Evolutionary conservation across 352 stramenopile species (phyloP).

Genomic region (Pythium rishiriense): DNA sequence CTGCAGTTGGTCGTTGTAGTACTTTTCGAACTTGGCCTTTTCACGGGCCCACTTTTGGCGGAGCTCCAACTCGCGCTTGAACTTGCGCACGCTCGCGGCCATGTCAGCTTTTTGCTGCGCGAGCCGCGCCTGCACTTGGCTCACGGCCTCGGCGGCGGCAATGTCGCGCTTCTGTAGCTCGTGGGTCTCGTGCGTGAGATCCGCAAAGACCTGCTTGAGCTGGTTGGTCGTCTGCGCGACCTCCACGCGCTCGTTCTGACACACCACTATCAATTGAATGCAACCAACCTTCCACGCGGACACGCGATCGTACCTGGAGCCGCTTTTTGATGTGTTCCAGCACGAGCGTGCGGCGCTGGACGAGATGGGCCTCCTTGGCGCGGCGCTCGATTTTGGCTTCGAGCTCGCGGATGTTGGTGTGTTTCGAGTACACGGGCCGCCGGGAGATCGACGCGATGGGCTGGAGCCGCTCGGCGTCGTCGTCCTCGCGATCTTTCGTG

Average conservation of each 20-base stretch:
- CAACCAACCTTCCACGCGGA: not conserved
- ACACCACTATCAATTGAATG: not conserved
- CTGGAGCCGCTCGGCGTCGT: conserved; percentile 54
- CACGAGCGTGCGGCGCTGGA: conserved; percentile 63
- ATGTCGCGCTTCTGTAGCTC: conserved; percentile 84
- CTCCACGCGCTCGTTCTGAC: conserved; percentile 51
- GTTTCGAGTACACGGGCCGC: conserved; percentile 80
- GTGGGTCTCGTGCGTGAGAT: conserved; percentile 65
- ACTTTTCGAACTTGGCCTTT: conserved; percentile 84
- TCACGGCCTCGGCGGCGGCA: conserved; percentile 64
- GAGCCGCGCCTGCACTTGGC: conserved; percentile 63
- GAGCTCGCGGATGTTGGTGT: conserved; percentile 79
- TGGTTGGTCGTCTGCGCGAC: conserved; percentile 57
- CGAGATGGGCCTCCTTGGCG: conserved; percentile 55
- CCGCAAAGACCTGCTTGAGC: conserved; percentile 58
- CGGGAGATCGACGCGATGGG: conserved; percentile 75
- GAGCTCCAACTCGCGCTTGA: conserved; percentile 64
- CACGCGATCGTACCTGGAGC: conserved; percentile 35
- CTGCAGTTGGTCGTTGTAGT: conserved; percentile 77
- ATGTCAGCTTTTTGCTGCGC: conserved; percentile 75
- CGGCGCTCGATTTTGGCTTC: conserved; percentile 63
- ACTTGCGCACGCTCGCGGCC: conserved; percentile 54
- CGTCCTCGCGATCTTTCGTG: conserved; percentile 5
- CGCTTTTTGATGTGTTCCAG: conserved; percentile 84
- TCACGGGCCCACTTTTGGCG: conserved; percentile 76